Percentiles rank a stretch among this genome's conserved stretches.
These are phyloP conservation scores for Geranomyces michiganensis DNA, from an alignment of 192 early-diverging fungal species.

Conservation along the genomic window DNA sequence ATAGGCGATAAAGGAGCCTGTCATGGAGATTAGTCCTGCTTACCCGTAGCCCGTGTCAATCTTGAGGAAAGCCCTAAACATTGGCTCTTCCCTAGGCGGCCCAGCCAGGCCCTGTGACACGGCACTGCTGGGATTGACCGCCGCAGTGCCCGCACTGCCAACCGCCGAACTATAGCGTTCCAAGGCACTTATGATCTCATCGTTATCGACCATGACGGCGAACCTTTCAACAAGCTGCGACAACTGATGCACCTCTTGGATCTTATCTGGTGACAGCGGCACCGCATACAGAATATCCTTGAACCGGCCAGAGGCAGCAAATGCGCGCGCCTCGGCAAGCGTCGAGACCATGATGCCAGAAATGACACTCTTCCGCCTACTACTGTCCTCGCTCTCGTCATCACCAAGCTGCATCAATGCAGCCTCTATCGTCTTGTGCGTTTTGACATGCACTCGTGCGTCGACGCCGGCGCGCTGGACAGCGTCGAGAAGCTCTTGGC, in stretches of 20 bases:
- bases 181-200: conserved; percentile 24
- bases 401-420: conserved; percentile 23
- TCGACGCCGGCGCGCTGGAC: conserved; percentile 7
- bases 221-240: conserved; percentile 19
- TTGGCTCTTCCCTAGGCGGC: neutral
- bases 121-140: conserved; percentile 20
- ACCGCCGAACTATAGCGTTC: conserved; percentile 25
- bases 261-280: conserved; percentile 29
- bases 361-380: neutral
- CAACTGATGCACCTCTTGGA: conserved; percentile 28
- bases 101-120: conserved; percentile 12
- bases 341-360: conserved; percentile 22
- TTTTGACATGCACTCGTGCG: conserved; percentile 30
- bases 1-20: neutral
- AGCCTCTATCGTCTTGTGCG: conserved; percentile 32
- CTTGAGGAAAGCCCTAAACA: conserved; percentile 26
- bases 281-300: conserved; percentile 29
- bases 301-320: conserved; percentile 23
- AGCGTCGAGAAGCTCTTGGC: conserved; percentile 10
- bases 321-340: conserved; percentile 26
- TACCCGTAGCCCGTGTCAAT: conserved; percentile 34
- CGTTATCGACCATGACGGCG: conserved; percentile 27
- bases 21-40: neutral
- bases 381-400: neutral
- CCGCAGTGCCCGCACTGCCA: neutral